Evolutionary conservation across 1,284 basidiomycete species (phyloP).

Genomic region (Moesziomyces sp.): DNA sequence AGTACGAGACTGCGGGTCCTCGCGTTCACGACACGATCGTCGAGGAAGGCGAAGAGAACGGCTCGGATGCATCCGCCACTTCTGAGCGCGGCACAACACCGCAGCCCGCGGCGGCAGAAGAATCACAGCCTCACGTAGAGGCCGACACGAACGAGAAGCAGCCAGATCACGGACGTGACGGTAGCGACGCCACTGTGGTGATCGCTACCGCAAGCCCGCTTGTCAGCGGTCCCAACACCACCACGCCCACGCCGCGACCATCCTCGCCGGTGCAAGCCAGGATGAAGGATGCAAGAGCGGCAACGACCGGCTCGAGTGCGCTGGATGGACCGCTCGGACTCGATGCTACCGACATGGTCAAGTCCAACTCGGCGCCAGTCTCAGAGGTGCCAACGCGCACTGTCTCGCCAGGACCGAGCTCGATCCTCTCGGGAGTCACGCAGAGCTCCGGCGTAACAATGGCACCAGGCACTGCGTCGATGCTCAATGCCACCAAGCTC

Average conservation of each 20-base stretch:
- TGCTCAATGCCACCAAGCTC: slow-evolving; percentile 26
- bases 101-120: slow-evolving; percentile 3
- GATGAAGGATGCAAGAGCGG: slow-evolving; percentile 1
- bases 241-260: slow-evolving; percentile 39
- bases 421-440: slow-evolving; percentile 14
- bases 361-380: slow-evolving; percentile 29
- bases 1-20: slow-evolving; percentile 22
- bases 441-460: slow-evolving; percentile 14
- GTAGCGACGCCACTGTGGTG: slow-evolving; percentile 33
- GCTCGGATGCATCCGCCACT: slow-evolving; percentile 30
- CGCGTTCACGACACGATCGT: slow-evolving; percentile 40
- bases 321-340: not conserved
- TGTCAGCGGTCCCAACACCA: slow-evolving; percentile 37
- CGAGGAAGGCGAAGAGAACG: slow-evolving; percentile 44
- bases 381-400: slow-evolving; percentile 42
- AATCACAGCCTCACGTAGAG: not conserved
- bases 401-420: slow-evolving; percentile 33
- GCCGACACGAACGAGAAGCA: not conserved
- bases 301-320: slow-evolving; percentile 1
- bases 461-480: slow-evolving; percentile 4
- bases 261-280: slow-evolving; percentile 29
- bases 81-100: slow-evolving; percentile 18
- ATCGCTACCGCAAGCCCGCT: slow-evolving; percentile 26
- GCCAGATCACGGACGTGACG: slow-evolving; percentile 10
- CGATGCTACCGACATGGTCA: slow-evolving; percentile 18